phyloP scores from a whole-genome alignment of 352 stramenopile species.

The Globisporangium barbulae region DNA sequence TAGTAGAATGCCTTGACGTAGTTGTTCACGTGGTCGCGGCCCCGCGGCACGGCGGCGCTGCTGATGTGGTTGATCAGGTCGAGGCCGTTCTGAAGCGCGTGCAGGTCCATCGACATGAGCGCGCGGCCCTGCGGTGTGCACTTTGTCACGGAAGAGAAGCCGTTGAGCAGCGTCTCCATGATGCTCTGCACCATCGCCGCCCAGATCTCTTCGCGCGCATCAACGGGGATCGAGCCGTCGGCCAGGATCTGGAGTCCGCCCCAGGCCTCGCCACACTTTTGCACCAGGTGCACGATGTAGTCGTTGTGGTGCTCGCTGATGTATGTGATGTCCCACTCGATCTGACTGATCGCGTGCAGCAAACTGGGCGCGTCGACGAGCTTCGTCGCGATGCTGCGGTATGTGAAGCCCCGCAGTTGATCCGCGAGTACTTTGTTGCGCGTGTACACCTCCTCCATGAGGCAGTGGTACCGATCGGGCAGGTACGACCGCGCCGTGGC shows the following conservation, averaged over 20 bases:
- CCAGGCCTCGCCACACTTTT: conserved; percentile 79
- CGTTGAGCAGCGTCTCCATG: conserved; percentile 90
- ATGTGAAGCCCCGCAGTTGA: conserved; percentile 67
- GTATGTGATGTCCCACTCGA: conserved; percentile 67
- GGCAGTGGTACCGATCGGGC: conserved; percentile 55
- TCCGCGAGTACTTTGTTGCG: conserved; percentile 40
- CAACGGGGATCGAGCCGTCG: conserved; percentile 61
- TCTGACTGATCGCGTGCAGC: conserved; percentile 38
- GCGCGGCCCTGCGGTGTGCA: conserved; percentile 94
- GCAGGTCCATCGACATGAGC: conserved; percentile 97
- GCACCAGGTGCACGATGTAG: conserved; percentile 78
- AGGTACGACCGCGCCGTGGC: conserved; percentile 61
- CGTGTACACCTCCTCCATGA: conserved; percentile 70
- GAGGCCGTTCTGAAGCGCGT: conserved; percentile 83
- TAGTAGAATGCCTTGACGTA: conserved; percentile 92
- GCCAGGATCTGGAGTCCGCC: conserved; percentile 63
- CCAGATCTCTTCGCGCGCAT: conserved; percentile 79
- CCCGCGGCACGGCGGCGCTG: conserved; percentile 37
- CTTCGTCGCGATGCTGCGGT: conserved; percentile 41
- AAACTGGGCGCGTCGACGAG: conserved; percentile 44
- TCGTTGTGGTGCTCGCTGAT: conserved; percentile 72
- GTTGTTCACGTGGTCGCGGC: conserved; percentile 66
- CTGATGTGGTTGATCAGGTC: conserved; percentile 81
- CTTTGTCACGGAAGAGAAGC: conserved; percentile 84
- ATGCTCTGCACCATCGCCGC: conserved; percentile 72